Conservation (phyloP, 2,329 filamentous ascomycete species). For the Sarocladium strictum region DNA sequence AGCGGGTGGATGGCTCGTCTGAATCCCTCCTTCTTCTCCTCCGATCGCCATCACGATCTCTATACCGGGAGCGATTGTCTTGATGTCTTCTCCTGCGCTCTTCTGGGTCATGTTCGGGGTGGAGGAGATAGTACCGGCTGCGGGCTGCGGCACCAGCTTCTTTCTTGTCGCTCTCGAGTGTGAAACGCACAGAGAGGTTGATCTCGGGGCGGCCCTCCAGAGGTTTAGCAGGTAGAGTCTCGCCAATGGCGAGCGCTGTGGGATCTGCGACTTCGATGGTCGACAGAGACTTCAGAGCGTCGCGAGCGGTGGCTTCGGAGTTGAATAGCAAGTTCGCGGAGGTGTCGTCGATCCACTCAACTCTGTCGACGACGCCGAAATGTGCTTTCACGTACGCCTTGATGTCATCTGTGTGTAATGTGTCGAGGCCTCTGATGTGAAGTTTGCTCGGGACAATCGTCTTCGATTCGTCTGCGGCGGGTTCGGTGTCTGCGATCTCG, state of each 20-base stretch:
- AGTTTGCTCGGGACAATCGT: conserved; percentile 51
- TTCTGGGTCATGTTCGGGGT: conserved; percentile 81
- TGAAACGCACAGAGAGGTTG: conserved; percentile 65
- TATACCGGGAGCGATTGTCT: conserved; percentile 54
- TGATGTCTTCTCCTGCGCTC: conserved; percentile 59
- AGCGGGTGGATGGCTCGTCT: conserved; percentile 41
- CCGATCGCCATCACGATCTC: conserved; percentile 44
- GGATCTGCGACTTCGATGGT: conserved; percentile 46
- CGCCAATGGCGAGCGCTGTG: conserved; percentile 51
- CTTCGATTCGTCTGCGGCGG: conserved; percentile 18
- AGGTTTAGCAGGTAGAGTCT: conserved; percentile 63
- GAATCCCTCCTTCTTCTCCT: conserved; percentile 32
- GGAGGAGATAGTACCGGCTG: conserved; percentile 87
- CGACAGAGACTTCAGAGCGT: conserved; percentile 49
- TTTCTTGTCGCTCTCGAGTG: conserved; percentile 74
- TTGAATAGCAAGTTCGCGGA: conserved; percentile 82
- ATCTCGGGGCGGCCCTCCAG: conserved; percentile 63
- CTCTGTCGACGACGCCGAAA: conserved; percentile 51
- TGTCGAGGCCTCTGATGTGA: conserved; percentile 79
- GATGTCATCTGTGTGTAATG: conserved; percentile 74
- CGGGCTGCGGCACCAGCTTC: conserved; percentile 68
- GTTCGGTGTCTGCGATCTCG: conserved; percentile 31
- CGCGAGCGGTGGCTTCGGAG: conserved; percentile 43
- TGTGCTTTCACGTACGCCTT: conserved; percentile 67
- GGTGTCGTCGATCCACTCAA: conserved; percentile 95